These are phyloP conservation scores for Lagerstroemia speciosa DNA, from an alignment of 345 rosid genomes.

Conservation along the genomic window DNA sequence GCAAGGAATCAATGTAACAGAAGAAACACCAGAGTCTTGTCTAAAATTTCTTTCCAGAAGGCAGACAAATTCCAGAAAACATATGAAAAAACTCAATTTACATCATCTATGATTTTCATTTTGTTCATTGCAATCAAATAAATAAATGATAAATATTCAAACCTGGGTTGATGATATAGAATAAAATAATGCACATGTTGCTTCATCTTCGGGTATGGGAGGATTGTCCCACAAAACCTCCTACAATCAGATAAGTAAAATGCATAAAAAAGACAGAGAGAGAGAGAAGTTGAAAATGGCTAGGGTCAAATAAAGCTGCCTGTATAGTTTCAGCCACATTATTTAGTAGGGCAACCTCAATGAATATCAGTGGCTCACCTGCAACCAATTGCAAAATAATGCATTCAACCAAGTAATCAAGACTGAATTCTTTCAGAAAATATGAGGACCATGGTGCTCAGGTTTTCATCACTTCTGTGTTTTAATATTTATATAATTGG, in stretches of 20 bases:
- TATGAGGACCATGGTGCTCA: not conserved
- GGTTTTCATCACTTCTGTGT: not conserved
- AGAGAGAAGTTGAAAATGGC: not conserved
- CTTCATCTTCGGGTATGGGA: slow-evolving; percentile 65
- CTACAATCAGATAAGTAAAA: slow-evolving; percentile 25
- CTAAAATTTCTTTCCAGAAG: not conserved
- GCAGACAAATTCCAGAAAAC: not conserved
- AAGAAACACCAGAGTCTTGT: not conserved
- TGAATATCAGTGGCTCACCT: slow-evolving; percentile 98
- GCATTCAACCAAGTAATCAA: not conserved
- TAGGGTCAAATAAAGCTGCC: slow-evolving; percentile 26
- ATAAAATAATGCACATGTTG: slow-evolving; percentile 83
- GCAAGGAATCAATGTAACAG: not conserved
- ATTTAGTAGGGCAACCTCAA: slow-evolving; percentile 90
- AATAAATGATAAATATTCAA: not conserved
- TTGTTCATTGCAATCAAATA: not conserved
- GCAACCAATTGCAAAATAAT: slow-evolving; percentile 12
- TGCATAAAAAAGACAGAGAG: slow-evolving; percentile 8
- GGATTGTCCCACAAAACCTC: slow-evolving; percentile 96
- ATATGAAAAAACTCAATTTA: not conserved
- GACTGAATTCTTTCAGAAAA: not conserved
- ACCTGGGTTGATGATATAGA: slow-evolving; percentile 98
- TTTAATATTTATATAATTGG: not conserved
- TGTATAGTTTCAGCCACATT: slow-evolving; percentile 72
- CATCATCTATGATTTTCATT: not conserved